Conservation (phyloP, 2,329 filamentous ascomycete species). For the Cladosporium halotolerans region DNA sequence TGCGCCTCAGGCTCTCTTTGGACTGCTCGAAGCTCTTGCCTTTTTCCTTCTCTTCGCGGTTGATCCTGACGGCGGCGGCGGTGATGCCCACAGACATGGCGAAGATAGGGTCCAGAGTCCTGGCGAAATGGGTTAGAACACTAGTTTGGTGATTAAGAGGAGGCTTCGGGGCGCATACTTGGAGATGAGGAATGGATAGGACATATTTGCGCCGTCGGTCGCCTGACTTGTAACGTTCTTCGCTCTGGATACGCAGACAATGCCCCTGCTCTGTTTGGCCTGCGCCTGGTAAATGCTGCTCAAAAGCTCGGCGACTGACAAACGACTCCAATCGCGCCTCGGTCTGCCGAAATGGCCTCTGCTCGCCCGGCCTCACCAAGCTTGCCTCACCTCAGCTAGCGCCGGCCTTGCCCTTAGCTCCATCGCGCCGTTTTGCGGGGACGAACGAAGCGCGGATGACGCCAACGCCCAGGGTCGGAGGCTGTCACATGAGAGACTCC, state of each 20-base stretch:
- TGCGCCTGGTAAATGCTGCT: too few relatives aligned
- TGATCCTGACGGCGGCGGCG: slow-evolving; percentile 36
- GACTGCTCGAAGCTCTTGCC: slow-evolving; percentile 34
- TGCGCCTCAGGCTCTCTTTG: slow-evolving; percentile 25
- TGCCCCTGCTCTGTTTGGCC: too few relatives aligned
- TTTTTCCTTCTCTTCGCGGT: slow-evolving; percentile 44
- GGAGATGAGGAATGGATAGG: slow-evolving; percentile 37
- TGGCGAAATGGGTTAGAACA: slow-evolving; percentile 17
- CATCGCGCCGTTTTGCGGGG: slow-evolving; percentile 4
- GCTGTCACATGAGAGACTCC: too few relatives aligned
- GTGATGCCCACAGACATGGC: slow-evolving; percentile 42
- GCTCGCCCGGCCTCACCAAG: too few relatives aligned
- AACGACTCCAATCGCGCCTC: not conserved
- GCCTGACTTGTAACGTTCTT: not conserved
- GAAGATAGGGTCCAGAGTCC: slow-evolving; percentile 44
- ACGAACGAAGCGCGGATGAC: too few relatives aligned
- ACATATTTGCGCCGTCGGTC: slow-evolving; percentile 13
- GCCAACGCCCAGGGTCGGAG: too few relatives aligned
- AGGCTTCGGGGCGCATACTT: slow-evolving; percentile 28
- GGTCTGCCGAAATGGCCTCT: not conserved
- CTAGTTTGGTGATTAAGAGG: not conserved
- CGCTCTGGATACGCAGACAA: too few relatives aligned
- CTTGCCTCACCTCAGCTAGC: not conserved
- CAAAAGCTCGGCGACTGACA: too few relatives aligned
- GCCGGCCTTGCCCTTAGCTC: not conserved